Base-by-base conservation (phyloP, 1,284 basidiomycete species). In the Erythrobasidium hasegawianum region DNA sequence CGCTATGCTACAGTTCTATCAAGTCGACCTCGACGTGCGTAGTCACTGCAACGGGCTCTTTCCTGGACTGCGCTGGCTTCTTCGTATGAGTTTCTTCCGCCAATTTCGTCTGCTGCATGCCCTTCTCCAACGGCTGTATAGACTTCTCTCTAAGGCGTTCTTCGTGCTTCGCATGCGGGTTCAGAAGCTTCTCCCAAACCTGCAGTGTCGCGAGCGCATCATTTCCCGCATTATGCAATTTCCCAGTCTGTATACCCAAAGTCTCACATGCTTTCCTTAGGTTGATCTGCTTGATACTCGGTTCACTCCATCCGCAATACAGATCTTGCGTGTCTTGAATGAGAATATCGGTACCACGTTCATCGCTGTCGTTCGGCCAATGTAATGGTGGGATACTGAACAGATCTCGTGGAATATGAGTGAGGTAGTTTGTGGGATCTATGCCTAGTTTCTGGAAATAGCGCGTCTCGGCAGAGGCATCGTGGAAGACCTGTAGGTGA, bases 171-270 rank as follows among this genome's bases (percentile, higher is more conserved):
- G 55, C 62, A 52, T 57, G 20, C 50, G 26, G 26, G 8, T 53
- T 45, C 45, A 70, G 53, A 14, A 71, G 20, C 11, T 38, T 57
- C 41, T 61, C 57, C 53, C 68, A 71, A 1, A 71, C 20, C 26
- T 54, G 20, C 2, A 71, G 41, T 2, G 71, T 71, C 20, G 59
- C 69, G 53, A 58, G 45, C 0, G 89, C 89, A 76, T 91, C 89
- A 73, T 91, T 91, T 0, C 89, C 89, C 1, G 88, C 88, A 75
- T 91, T 91, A 79, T 91, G 89, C 60, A 89, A 78, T 72, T 81
- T 81, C 0, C 83, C 81, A 0, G 50, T 64, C 18, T 47, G 24
- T 10, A 65, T 26, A 20, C 62, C 56, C 13, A 65, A 49, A 14
- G 18, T 38, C 1, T 16, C 14, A 41, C 62, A 65, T 26, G 62